These are phyloP conservation scores for Penicillium tannophilum DNA, from an alignment of 495 filamentous ascomycete species.

Conservation along the genomic window DNA sequence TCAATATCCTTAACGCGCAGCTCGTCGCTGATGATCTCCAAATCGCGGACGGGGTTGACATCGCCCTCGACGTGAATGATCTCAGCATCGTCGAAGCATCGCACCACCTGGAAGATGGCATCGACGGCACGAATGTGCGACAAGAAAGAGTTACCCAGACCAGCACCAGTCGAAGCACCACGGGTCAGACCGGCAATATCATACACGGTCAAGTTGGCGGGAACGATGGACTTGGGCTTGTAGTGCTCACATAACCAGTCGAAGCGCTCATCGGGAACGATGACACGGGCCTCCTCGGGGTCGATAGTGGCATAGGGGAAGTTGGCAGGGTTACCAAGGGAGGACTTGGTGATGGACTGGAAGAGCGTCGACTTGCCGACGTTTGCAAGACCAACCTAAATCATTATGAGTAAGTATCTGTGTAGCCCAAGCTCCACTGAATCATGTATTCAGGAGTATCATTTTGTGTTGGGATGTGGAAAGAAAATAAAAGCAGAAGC, in stretches of 20 bases:
- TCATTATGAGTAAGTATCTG: conserved; percentile 22
- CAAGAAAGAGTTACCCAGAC: conserved; percentile 96
- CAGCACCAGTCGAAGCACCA: conserved; percentile 95
- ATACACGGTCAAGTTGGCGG: conserved; percentile 97
- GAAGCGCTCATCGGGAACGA: conserved; percentile 94
- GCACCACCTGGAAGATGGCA: conserved; percentile 99
- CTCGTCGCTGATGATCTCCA: conserved; percentile 96
- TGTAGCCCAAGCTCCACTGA: background rate
- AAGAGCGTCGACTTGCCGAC: conserved; percentile 99
- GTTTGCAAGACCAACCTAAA: conserved; percentile 95
- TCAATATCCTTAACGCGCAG: conserved; percentile 98
- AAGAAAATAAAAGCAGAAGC: conserved; percentile 18
- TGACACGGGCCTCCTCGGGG: conserved; percentile 96
- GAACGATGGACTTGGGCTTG: conserved; percentile 93
- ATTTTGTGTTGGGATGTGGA: conserved; percentile 14
- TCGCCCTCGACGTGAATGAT: conserved; percentile 99
- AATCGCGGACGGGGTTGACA: conserved; percentile 89
- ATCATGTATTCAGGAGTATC: background rate
- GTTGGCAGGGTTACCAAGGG: conserved; percentile 97
- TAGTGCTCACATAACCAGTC: conserved; percentile 96
- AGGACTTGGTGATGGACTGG: conserved; percentile 98
- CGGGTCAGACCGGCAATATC: conserved; percentile 98
- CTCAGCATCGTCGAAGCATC: conserved; percentile 98
- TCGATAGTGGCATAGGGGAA: conserved; percentile 99
- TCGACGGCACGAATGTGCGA: conserved; percentile 99